phyloP scores from a whole-genome alignment of 305 asterid species.

The Fraxinus platypoda region DNA sequence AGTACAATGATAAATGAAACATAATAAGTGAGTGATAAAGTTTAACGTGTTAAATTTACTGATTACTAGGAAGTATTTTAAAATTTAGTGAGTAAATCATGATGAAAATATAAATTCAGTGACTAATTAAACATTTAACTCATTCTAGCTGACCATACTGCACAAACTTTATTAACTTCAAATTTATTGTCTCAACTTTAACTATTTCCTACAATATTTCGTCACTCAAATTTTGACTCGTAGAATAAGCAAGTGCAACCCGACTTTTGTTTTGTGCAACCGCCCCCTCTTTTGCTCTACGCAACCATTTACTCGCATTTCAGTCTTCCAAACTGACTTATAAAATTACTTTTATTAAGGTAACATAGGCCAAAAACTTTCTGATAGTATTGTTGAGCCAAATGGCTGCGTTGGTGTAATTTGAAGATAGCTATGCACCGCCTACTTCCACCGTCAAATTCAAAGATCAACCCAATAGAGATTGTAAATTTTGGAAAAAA shows the following conservation, averaged over 20 bases:
- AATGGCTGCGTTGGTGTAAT: not conserved
- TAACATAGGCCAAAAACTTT: not conserved
- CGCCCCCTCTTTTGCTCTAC: not conserved
- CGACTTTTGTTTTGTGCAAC: not conserved
- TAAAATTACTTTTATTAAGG: not conserved
- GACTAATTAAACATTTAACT: too few species aligned
- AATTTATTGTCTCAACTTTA: not conserved
- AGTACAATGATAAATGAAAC: too few species aligned
- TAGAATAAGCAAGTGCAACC: not conserved
- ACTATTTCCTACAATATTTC: not conserved
- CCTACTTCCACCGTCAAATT: not conserved
- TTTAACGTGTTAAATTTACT: too few species aligned
- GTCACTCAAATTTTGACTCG: not conserved
- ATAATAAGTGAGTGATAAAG: too few species aligned
- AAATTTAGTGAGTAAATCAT: too few species aligned
- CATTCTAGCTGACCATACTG: too few species aligned
- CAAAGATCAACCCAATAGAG: not conserved
- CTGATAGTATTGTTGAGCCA: not conserved
- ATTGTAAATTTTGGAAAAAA: not conserved
- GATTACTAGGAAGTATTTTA: too few species aligned
- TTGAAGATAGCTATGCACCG: not conserved
- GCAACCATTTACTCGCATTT: not conserved
- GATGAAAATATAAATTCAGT: too few species aligned
- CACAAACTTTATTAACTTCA: not conserved
- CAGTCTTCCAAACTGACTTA: not conserved